These are phyloP conservation scores for Aspergillus heteromorphus DNA, from an alignment of 495 filamentous ascomycete species.

Conservation along the genomic window DNA sequence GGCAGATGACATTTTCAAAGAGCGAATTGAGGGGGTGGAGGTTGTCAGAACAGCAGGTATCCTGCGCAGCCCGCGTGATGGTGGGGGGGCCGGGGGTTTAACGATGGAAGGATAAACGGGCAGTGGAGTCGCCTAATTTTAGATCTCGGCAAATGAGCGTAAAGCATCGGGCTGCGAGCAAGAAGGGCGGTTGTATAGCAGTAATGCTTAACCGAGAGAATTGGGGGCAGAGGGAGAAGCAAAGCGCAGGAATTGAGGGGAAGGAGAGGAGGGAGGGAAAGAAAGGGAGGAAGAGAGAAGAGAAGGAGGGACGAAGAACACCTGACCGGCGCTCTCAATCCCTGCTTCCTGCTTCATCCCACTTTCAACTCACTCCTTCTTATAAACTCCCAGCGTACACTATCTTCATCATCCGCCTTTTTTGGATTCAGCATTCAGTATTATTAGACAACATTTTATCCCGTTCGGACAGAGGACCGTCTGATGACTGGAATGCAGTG, in stretches of 20 bases:
- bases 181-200: neutral
- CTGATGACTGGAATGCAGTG: too few species aligned
- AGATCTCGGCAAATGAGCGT: neutral
- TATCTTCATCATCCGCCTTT: too few species aligned
- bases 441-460: too few species aligned
- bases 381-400: too few species aligned
- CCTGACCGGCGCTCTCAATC: neutral
- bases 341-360: neutral
- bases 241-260: neutral
- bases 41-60: neutral
- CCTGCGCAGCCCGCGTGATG: neutral
- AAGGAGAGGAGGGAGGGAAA: neutral
- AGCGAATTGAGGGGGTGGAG: neutral
- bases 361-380: too few species aligned
- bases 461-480: too few species aligned
- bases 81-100: neutral
- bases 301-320: neutral
- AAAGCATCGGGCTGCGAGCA: neutral
- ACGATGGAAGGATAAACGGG: neutral
- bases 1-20: constrained; percentile 16
- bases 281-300: neutral
- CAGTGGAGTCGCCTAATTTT: neutral
- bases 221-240: neutral
- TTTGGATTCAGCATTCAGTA: too few species aligned
- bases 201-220: neutral